Base-by-base conservation (phyloP, 2,329 filamentous ascomycete genomes). In the Penicillium sp. region DNA sequence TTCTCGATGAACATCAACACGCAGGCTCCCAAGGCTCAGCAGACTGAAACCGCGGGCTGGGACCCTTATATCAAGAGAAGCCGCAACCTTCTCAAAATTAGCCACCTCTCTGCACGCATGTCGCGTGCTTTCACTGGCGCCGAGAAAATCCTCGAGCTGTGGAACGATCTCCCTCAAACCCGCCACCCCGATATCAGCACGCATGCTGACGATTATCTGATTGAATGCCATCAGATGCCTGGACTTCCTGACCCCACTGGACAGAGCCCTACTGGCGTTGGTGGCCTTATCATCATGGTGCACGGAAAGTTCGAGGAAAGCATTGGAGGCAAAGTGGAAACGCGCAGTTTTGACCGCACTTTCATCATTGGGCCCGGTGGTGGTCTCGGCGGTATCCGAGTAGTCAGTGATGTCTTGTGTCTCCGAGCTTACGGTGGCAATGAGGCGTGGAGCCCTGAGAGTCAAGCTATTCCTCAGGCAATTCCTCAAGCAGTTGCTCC, bases 291-390 rank as follows among this genome's bases (percentile, higher is more conserved):
- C 45, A 82, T 95, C 60, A 86, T 82, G 7, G 80, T 93, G n/a
- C 88, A 94, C 63, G 89, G 90, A 57, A 88, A 93, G 64, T 95
- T 90, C 54, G 85, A 93, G 45, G 91, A 96, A 67, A 76, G 86
- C 16, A 81, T 79, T 21, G 76, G 80, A 44, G 79, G 81, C 42
- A 81, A 81, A 41, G 79, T 84, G 34, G 83, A 85, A 61, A 73
- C 71, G 10, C 85, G 90, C 54, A 90, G 87, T 69, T 95, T 95
- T 71, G 90, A 91, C 49, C 85, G 91, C 46, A 88, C 84, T 0
- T 90, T 95, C 67, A 76, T 92, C 38, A 79, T 95, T 16, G 89
- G 89, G 0, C 90, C 90, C 1, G 89, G 88, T 29, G 80, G 80
- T 31, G 83, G 84, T 0, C 80, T 84, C 5, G 77, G 79, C 42